These are phyloP conservation scores for Prunus mongolica DNA, from an alignment of 306 rosid genomes.

Conservation along the genomic window DNA sequence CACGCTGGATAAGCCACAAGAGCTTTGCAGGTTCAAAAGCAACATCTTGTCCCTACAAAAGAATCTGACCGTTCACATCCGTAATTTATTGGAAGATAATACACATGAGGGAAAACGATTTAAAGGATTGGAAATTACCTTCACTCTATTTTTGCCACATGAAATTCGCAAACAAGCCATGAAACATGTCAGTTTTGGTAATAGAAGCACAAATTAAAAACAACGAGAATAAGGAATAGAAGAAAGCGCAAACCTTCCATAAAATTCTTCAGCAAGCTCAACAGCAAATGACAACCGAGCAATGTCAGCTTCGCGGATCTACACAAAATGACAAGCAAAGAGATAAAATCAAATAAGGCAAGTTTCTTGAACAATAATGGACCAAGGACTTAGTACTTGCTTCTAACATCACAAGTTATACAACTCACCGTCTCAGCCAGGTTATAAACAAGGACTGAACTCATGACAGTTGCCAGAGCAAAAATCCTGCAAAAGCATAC, in stretches of 20 bases:
- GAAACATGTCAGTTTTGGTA: slow-evolving; percentile 38
- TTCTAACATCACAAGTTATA: not conserved
- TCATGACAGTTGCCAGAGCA: slow-evolving; percentile 90
- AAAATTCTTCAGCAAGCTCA: slow-evolving; percentile 98
- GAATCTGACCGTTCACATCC: slow-evolving; percentile 17
- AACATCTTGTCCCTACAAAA: slow-evolving; percentile 82
- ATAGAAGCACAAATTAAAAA: not conserved
- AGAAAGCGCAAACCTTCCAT: slow-evolving; percentile 71
- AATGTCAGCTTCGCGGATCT: slow-evolving; percentile 99
- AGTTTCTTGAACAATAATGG: slow-evolving; percentile 4
- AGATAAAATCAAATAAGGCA: slow-evolving; percentile 1
- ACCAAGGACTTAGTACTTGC: not conserved
- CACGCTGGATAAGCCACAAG: slow-evolving; percentile 99
- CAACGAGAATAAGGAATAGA: not conserved
- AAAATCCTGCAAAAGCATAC: slow-evolving; percentile 68
- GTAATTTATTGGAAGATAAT: slow-evolving; percentile 8
- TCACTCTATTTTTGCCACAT: slow-evolving; percentile 64
- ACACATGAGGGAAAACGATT: slow-evolving; percentile 1
- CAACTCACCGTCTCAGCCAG: slow-evolving; percentile 87
- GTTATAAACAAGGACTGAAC: slow-evolving; percentile 92
- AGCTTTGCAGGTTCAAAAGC: slow-evolving; percentile 99
- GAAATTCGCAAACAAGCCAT: slow-evolving; percentile 31
- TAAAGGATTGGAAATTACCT: slow-evolving; percentile 51
- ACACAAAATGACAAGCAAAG: slow-evolving; percentile 27
- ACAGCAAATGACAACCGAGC: slow-evolving; percentile 95